Base-by-base conservation (phyloP, 257 asterid genomes). In the Solanum tacnaense region DNA sequence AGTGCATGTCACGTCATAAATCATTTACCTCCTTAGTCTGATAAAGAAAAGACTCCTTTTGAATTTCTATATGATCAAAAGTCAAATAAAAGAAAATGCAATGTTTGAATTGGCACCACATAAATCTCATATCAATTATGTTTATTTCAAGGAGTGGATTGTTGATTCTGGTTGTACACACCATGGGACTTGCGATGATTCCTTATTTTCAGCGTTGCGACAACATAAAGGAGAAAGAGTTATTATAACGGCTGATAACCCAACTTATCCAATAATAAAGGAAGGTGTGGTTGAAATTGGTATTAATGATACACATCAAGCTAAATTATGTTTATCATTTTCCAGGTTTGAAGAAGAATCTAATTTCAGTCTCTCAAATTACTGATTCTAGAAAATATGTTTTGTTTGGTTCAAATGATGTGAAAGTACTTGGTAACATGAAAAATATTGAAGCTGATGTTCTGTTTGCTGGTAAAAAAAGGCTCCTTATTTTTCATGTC, bases 281-380 rank as follows among this genome's bases (percentile, higher is more conserved):
- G 46, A 41, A 41, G 13, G 46, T 41, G 46, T 41, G 46, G 46
- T 41, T 41, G 49, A 41, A 41, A 41, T 41, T 41, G 15, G 49
- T 41, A 41, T 41, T 41, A 41, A 41, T 41, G 15, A 41, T 41
- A 41, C 49, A 41, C 15, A 41, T 41, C 39, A 81, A 60, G 72
- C 6, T 87, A 49, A 67, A 87, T 18, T 82, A 85, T 5, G 87
- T 87, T 41, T 89, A 20, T 52, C 89, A 85, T 85, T 52, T 85
- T 78, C 86, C 20, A 78, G 46, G 87, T 41, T 86, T 86, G 81
- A 82, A 68, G 32, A 41, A 89, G 36, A 65, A 86, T 41, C 15
- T 41, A 75, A 41, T 84, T 89, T 89, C 79, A 4, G 23, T 88
- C 1, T 78, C 90, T 18, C 90, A 86, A n/a, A 86, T 90, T 27